Evolutionary conservation across 345 rosid species (phyloP).

Genomic region (Erodium maritimum): DNA sequence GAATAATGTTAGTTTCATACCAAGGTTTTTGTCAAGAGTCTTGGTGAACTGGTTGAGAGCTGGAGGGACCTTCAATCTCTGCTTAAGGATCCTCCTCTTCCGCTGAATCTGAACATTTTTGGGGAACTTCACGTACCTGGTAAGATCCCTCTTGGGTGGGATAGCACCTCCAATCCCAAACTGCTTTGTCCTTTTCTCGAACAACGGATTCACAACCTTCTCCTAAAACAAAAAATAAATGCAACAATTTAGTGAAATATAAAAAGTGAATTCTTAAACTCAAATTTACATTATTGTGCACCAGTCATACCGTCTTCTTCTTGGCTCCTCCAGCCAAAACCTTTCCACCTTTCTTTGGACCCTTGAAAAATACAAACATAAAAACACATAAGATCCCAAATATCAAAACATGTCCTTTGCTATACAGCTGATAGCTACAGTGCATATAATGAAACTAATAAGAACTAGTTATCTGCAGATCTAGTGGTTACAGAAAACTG

Average conservation of each 20-base stretch:
- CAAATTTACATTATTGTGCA: neutral
- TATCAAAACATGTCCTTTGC: neutral
- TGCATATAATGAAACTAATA: neutral
- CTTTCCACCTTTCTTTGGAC: constrained; percentile 43
- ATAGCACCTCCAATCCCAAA: constrained; percentile 76
- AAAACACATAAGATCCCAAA: neutral
- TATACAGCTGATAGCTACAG: neutral
- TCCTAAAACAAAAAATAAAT: constrained; percentile 21
- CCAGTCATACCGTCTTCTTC: neutral
- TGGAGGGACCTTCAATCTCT: constrained; percentile 72
- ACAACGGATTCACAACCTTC: constrained; percentile 54
- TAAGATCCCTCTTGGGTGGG: constrained; percentile 77
- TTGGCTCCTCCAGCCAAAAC: constrained; percentile 5
- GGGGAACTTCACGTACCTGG: constrained; percentile 63
- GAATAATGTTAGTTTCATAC: constrained; percentile 13
- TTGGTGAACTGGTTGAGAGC: constrained; percentile 76
- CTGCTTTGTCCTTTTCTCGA: constrained; percentile 64
- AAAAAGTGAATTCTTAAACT: neutral
- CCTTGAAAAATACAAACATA: constrained; percentile 13
- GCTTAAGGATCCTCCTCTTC: constrained; percentile 66
- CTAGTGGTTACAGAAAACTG: neutral
- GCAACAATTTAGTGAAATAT: neutral
- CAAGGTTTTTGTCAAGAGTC: constrained; percentile 76
- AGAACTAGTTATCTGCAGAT: neutral
- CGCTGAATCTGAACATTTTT: constrained; percentile 57